phyloP scores from a whole-genome alignment of 192 early-diverging fungal genomes.

The Coemansia sp. region DNA sequence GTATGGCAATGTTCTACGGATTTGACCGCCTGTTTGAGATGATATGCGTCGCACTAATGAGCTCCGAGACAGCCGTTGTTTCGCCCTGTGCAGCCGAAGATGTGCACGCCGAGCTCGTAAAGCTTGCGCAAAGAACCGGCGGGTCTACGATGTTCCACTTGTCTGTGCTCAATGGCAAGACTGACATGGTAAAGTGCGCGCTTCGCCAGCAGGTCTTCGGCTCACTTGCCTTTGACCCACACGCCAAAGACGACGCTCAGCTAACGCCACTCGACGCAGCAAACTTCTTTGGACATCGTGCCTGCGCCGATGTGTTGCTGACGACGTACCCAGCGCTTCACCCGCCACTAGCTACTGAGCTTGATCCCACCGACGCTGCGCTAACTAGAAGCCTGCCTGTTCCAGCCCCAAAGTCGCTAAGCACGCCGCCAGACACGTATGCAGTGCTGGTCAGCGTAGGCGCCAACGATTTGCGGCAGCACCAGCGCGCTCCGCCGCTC shows the following conservation, averaged over 20 bases:
- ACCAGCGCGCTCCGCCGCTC: constrained; percentile 23
- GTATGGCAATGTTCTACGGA: constrained; percentile 45
- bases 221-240: constrained; percentile 20
- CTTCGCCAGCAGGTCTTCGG: constrained; percentile 25
- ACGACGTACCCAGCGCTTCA: constrained; percentile 28
- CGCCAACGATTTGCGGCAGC: constrained; percentile 43
- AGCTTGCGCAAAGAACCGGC: constrained; percentile 18
- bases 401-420: neutral
- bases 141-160: constrained; percentile 42
- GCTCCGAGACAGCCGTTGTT: constrained; percentile 8
- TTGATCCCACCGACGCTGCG: neutral
- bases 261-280: constrained; percentile 47
- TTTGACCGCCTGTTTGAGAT: constrained; percentile 31
- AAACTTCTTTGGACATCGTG: constrained; percentile 51
- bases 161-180: constrained; percentile 40
- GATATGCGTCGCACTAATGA: constrained; percentile 21
- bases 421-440: constrained; percentile 24
- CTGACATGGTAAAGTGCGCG: constrained; percentile 24
- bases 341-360: constrained; percentile 11
- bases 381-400: neutral
- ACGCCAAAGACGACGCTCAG: constrained; percentile 25
- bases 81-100: neutral
- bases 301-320: constrained; percentile 43
- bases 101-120: constrained; percentile 22
- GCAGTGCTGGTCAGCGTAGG: constrained; percentile 45